Base-by-base conservation (phyloP, 2,329 filamentous ascomycete species). In the Fusarium ambrosium region DNA sequence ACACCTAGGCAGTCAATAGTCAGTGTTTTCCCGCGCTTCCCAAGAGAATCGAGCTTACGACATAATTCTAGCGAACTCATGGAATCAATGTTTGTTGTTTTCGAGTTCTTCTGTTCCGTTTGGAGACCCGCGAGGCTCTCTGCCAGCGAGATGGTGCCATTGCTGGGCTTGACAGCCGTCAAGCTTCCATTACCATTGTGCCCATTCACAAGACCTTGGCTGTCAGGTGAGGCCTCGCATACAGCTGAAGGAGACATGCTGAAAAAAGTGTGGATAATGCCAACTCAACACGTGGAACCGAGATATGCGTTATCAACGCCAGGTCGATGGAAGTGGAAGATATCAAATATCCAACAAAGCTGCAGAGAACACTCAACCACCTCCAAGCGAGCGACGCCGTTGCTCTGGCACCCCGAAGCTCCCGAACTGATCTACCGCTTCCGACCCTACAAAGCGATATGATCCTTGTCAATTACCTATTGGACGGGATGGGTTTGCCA, bases 101-200 rank as follows among this genome's bases (percentile, higher is more conserved):
- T 61, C 1, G 56, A 39, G n/a, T 66, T 66, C 18, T 61, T 66
- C 6, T 66, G 64, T 14, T 66, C 64, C 3, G 64, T 66, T 11
- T 66, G 64, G 4, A 66, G 56, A 11, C 16, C 18, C 18, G 55
- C 64, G 7, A 66, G 64, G 9, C 55, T 60, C 18, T 29, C 36
- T 24, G 58, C 37, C 4, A 41, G 24, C 16, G 51, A 14, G 6
- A 20, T 6, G 14, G 27, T 20, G 27, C 51, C 29, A 8, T 55
- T n/a, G n/a, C n/a, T 55, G 1, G 51, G 4, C 27, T 32, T 55
- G 8, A 20, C 4, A 8, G 51, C 18, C 18, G 6, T 9, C 32
- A 48, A 48, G 43, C 43, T 16, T 2, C 13, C 43, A 24, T 24
- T 9, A 3, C 43, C 43, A 6, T 48, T 48, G 14, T 22, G 41